Evolutionary conservation across 1,284 basidiomycete species (phyloP).

Genomic region (Ceratobasidium sp.): DNA sequence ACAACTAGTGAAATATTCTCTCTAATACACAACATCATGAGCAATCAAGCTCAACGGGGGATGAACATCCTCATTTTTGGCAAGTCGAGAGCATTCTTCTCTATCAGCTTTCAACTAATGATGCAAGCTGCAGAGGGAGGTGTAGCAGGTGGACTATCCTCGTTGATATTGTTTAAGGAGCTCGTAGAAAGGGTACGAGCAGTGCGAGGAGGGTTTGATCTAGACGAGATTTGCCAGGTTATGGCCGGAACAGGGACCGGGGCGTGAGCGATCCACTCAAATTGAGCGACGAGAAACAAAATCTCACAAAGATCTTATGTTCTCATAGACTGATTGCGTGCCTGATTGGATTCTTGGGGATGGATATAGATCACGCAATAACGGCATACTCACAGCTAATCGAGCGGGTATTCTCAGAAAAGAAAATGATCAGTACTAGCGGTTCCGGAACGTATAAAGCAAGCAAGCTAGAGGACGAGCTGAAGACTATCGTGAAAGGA

Average conservation of each 20-base stretch:
- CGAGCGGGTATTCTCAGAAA: neutral
- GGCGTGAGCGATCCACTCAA: too few species aligned
- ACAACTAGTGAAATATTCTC: too few species aligned
- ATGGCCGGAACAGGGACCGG: conserved; percentile 29
- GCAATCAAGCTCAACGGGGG: neutral
- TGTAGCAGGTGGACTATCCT: neutral
- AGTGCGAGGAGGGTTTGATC: neutral
- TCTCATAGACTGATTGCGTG: conserved; percentile 8
- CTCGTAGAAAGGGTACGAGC: neutral
- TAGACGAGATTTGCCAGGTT: conserved; percentile 3
- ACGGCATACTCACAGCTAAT: neutral
- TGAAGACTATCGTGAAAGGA: conserved; percentile 3
- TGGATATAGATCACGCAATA: conserved; percentile 8
- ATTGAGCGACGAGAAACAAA: too few species aligned
- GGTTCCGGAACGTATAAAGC: neutral
- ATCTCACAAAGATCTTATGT: too few species aligned
- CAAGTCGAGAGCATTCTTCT: neutral
- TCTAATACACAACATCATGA: neutral
- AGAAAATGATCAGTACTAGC: neutral
- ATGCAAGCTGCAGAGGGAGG: neutral
- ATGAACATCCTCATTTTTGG: neutral
- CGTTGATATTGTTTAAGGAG: neutral
- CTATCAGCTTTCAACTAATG: too few species aligned
- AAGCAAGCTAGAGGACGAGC: conserved; percentile 6
- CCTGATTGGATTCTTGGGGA: neutral